Evolutionary conservation across 345 rosid species (phyloP), one percentile per base, ranked within the genome.

Genomic region (Linum lewisii): DNA sequence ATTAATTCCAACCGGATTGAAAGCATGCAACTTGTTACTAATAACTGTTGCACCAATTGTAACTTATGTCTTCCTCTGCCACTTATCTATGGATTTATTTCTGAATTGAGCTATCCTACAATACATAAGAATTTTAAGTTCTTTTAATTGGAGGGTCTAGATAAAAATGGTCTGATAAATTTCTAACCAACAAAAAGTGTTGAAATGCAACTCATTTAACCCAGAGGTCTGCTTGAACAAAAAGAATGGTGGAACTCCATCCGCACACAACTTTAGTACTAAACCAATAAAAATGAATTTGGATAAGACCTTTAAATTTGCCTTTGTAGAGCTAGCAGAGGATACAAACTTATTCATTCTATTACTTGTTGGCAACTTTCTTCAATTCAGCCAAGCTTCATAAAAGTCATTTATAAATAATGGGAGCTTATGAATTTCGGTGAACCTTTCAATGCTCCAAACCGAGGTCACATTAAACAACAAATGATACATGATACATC

Each of bases 61-160:
- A 61, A 93, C 88, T 65, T 82, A 88, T 37, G 97, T 78, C 79
- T 85, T 89, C 57, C 97, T 87, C 68, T 93, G 91, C 97, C 99
- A 89, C 70, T 84, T 87, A 72, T 93, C 94, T 54, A 93, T 76
- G 10, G 97, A 86, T 75, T 84, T 87, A 73, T 89, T 78, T 76
- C 96, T 77, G 67, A 93, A 93, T 52, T 78, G 52, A 67, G 82
- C 81, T 66, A 84, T 77, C 79, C 97, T 93, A 49, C 72, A 84
- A 65, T 53, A 70, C 19, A 57, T 51, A 63, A 49, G 29, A 52
- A 69, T 69, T 49, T 32, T 18, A 58, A 51, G 22, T 64, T 1
- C 24, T 21, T 52, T 38, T 7, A 14, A 19, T 59, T 58, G 23
- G 6, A 54, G 36, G 6, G 6, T 42, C n/a, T n/a, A 26, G 0